Evolutionary conservation across 805 yeast genomes (phyloP), one percentile per base, ranked within the genome.

Genomic region (Hanseniaspora thailandica): DNA sequence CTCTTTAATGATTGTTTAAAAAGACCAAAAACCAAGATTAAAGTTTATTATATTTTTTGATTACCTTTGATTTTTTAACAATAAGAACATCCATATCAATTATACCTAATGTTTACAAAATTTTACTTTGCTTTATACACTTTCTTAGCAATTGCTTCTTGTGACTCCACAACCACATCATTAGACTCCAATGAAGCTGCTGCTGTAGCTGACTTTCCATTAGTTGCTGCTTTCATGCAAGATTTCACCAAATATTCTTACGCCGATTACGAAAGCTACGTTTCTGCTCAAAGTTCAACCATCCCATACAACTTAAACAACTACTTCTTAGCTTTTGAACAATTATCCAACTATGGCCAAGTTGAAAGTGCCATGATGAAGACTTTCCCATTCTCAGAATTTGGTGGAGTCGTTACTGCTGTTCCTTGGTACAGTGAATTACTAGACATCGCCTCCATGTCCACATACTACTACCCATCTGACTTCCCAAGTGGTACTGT

Each of bases 371-470:
- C 62, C 47, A 59, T 70, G 30, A 57, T 64, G 13, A 51, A 49
- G 22, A 55, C 59, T 10, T 69, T 70, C 57, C 73, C 74, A 15
- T 70, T 70, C 35, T 54, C 59, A 3, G 69, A 67, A 5, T 69
- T 71, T 53, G 58, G 60, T 34, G 67, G 71, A 5, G 63, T 70
- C 59, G 62, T 67, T 26, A 63, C 71, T 1, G 55, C 56, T 5
- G 63, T 63, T 43, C 67, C 68, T 28, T 65, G 68, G 68, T 66
- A 65, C 47, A 45, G 56, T 3, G 61, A 63, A 5, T 40, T 64
- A 13, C 38, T 65, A 34, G 39, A 56, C 7, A 52, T 56, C 2
- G 64, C 61, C 10, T 45, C 56, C 7, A 54, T 50, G 20, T 49
- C 66, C 7, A 61, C 66, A 3, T 44, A 62, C 23, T 61, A 59